Conservation (phyloP, 139 green algal species). For the Tetradesmus lagerheimii region DNA sequence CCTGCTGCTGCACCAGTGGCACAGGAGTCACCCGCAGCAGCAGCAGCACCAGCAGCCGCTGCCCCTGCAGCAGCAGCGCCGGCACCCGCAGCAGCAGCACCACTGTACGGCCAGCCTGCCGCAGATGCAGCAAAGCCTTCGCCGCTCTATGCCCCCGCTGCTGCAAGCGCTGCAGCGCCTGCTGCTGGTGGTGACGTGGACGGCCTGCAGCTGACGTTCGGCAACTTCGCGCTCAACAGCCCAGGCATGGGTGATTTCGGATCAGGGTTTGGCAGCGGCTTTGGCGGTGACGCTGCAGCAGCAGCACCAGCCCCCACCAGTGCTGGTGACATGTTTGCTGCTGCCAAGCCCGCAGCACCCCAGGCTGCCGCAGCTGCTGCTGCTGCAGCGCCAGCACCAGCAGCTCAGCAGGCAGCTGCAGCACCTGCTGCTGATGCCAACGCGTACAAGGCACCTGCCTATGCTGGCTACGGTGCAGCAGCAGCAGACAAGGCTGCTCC, state of each 20-base stretch:
- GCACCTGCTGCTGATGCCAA: not conserved
- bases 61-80: slow-evolving; percentile 16
- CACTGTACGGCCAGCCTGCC: slow-evolving; percentile 28
- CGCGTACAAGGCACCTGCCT: slow-evolving; percentile 41
- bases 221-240: slow-evolving; percentile 54
- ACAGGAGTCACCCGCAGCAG: not conserved
- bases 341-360: not conserved
- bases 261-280: slow-evolving; percentile 47
- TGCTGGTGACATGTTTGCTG: slow-evolving; percentile 33
- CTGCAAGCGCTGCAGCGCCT: not conserved
- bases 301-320: slow-evolving; percentile 4
- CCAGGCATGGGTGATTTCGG: slow-evolving; percentile 49
- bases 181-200: slow-evolving; percentile 41
- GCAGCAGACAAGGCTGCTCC: slow-evolving; percentile 3
- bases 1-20: not conserved
- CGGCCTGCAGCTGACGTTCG: slow-evolving; percentile 55
- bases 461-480: slow-evolving; percentile 21
- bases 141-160: slow-evolving; percentile 29
- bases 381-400: not conserved
- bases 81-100: slow-evolving; percentile 20
- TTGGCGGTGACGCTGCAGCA: slow-evolving; percentile 9
- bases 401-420: slow-evolving; percentile 15
- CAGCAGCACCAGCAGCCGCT: not conserved
- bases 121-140: slow-evolving; percentile 37
- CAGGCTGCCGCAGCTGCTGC: slow-evolving; percentile 28